Evolutionary conservation across 345 rosid species (phyloP).

Genomic region (Draba incana): DNA sequence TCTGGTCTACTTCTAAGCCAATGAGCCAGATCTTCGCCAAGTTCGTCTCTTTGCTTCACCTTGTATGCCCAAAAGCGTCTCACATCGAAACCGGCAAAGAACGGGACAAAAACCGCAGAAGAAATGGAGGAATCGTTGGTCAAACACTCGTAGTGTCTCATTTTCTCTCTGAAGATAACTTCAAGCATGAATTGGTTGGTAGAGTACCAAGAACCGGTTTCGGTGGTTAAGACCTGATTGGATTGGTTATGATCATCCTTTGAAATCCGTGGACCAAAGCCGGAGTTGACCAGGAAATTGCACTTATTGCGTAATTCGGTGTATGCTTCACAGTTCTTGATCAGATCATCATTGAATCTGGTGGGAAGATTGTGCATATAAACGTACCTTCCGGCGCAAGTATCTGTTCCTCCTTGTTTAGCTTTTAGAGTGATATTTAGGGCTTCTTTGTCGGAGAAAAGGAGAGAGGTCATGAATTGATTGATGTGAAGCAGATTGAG

Average conservation of each 20-base stretch:
- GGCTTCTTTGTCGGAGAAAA: slow-evolving; percentile 15
- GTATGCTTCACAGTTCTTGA: slow-evolving; percentile 38
- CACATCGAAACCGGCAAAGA: slow-evolving; percentile 48
- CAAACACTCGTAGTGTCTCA: slow-evolving; percentile 48
- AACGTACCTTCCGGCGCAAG: slow-evolving; percentile 46
- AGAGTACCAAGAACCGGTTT: slow-evolving; percentile 40
- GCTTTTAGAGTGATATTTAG: not conserved
- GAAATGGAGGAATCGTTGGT: slow-evolving; percentile 48
- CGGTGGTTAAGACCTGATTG: slow-evolving; percentile 7
- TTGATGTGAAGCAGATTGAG: slow-evolving; percentile 7
- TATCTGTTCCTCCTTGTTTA: slow-evolving; percentile 18
- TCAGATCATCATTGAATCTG: slow-evolving; percentile 45
- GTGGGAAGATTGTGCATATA: slow-evolving; percentile 48
- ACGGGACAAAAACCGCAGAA: slow-evolving; percentile 51
- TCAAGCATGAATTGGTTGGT: slow-evolving; percentile 48
- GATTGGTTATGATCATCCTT: slow-evolving; percentile 13
- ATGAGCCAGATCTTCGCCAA: slow-evolving; percentile 38
- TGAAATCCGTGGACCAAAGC: slow-evolving; percentile 45
- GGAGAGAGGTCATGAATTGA: not conserved
- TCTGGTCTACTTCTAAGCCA: slow-evolving; percentile 50
- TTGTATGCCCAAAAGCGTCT: slow-evolving; percentile 49
- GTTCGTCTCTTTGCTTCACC: slow-evolving; percentile 43
- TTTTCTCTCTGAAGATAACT: slow-evolving; percentile 48
- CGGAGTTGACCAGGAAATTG: slow-evolving; percentile 36
- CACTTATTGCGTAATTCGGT: slow-evolving; percentile 40